Conservation (phyloP, 805 yeast species). For the Saturnispora gosingensis region DNA sequence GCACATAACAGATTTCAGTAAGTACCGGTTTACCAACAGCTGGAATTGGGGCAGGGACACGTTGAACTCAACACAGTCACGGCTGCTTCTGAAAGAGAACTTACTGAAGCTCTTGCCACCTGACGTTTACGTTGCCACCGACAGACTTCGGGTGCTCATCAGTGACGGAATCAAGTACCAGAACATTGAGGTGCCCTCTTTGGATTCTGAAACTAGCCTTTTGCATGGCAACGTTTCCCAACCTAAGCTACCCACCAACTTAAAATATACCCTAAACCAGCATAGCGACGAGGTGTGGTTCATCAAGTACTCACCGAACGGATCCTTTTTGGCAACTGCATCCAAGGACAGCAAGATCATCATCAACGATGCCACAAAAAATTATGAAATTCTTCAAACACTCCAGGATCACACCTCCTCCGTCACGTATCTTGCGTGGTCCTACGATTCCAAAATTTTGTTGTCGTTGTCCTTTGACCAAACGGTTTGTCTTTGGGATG, state of each 20-base stretch:
- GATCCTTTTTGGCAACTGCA: constrained; percentile 67
- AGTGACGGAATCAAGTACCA: constrained; percentile 45
- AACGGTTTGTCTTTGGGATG: constrained; percentile 40
- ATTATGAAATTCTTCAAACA: constrained; percentile 30
- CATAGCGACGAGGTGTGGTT: constrained; percentile 82
- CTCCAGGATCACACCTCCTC: constrained; percentile 42
- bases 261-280: constrained; percentile 36
- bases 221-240: neutral
- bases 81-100: constrained; percentile 32
- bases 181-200: constrained; percentile 19
- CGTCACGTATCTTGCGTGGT: constrained; percentile 65
- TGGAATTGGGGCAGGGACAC: constrained; percentile 6
- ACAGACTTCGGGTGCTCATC: constrained; percentile 41
- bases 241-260: constrained; percentile 33
- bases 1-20: neutral
- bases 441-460: constrained; percentile 56
- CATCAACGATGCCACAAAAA: constrained; percentile 53
- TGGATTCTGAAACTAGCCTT: constrained; percentile 15
- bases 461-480: constrained; percentile 70
- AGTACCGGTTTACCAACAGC: neutral
- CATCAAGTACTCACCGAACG: constrained; percentile 67
- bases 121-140: constrained; percentile 35
- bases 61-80: constrained; percentile 18
- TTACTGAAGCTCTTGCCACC: constrained; percentile 42
- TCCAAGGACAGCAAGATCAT: constrained; percentile 57